Percentiles rank a stretch among this genome's conserved stretches.
Conservation (phyloP, 2,329 filamentous ascomycete genomes). For the Lasiodiplodia citricola region DNA sequence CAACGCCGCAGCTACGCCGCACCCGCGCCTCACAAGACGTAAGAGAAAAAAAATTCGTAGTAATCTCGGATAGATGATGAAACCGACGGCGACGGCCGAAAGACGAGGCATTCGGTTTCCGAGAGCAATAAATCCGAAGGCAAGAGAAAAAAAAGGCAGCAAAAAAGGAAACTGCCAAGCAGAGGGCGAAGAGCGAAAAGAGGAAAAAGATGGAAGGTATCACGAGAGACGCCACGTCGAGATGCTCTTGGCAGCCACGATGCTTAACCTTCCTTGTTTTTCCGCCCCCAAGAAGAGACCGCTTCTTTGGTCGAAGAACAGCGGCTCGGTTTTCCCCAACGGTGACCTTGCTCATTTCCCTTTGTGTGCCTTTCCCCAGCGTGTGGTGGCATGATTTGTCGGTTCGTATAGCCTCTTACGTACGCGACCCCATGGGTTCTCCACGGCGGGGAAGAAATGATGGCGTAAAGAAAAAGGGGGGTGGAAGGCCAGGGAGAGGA, state of each 20-base stretch:
- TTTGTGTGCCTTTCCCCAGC: neutral
- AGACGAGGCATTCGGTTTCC: neutral
- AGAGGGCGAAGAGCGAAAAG: neutral
- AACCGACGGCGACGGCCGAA: neutral
- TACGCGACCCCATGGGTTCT: conserved; percentile 4
- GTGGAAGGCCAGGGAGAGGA: neutral
- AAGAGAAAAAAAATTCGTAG: neutral
- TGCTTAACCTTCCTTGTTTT: neutral
- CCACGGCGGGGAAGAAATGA: conserved; percentile 1
- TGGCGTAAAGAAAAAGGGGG: neutral
- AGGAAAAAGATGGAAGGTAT: neutral
- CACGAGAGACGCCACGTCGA: conserved; percentile 6
- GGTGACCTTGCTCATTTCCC: neutral
- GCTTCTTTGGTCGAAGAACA: neutral
- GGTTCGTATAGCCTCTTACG: neutral
- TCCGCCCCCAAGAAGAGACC: neutral
- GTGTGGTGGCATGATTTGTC: neutral
- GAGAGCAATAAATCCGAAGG: neutral
- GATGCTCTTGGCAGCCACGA: neutral
- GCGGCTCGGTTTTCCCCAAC: neutral
- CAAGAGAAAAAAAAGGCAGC: neutral
- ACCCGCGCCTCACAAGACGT: neutral
- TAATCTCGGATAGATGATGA: neutral
- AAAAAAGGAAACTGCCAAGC: neutral
- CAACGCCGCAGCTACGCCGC: neutral